Conservation (phyloP, 2,329 filamentous ascomycete genomes). For the Thielaviopsis ethacetica region DNA sequence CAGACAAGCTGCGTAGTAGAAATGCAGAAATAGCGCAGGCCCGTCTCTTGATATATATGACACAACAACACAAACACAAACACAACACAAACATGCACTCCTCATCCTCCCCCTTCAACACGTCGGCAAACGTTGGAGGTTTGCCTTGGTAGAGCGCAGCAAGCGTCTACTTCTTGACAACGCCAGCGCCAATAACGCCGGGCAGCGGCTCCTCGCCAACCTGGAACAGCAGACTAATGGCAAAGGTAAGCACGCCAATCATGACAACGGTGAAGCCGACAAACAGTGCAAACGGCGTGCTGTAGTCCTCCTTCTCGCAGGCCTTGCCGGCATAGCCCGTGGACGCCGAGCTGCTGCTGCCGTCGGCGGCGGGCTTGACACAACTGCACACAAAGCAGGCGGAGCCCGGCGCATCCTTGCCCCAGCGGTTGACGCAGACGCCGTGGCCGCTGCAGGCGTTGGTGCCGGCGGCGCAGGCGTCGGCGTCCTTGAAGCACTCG, state of each 20-base stretch:
- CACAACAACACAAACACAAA: not conserved
- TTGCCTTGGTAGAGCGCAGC: not conserved
- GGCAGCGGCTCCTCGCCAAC: slow-evolving; percentile 81
- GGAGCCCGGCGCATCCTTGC: slow-evolving; percentile 24
- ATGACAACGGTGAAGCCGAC: slow-evolving; percentile 56
- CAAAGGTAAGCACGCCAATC: slow-evolving; percentile 49
- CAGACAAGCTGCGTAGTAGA: not conserved
- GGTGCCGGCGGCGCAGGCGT: slow-evolving; percentile 53
- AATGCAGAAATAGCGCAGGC: not conserved
- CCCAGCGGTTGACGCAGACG: slow-evolving; percentile 52
- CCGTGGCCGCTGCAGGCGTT: slow-evolving; percentile 74
- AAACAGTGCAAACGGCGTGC: slow-evolving; percentile 77
- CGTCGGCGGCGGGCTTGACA: slow-evolving; percentile 36
- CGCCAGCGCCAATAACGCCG: slow-evolving; percentile 89
- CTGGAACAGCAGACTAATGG: slow-evolving; percentile 62
- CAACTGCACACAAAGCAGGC: slow-evolving; percentile 71
- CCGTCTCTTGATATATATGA: not conserved
- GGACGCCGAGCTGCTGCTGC: slow-evolving; percentile 37
- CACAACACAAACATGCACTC: not conserved
- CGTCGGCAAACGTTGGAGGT: too few species aligned
- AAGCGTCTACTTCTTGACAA: slow-evolving; percentile 47
- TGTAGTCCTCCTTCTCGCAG: slow-evolving; percentile 86
- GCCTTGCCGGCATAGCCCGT: slow-evolving; percentile 69
- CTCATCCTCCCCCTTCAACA: too few species aligned
- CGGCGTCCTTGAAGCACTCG: slow-evolving; percentile 56